Evolutionary conservation across 2,329 filamentous ascomycete genomes (phyloP), one percentile per base, ranked within the genome.

Genomic region (Hymenoscyphus repandus): DNA sequence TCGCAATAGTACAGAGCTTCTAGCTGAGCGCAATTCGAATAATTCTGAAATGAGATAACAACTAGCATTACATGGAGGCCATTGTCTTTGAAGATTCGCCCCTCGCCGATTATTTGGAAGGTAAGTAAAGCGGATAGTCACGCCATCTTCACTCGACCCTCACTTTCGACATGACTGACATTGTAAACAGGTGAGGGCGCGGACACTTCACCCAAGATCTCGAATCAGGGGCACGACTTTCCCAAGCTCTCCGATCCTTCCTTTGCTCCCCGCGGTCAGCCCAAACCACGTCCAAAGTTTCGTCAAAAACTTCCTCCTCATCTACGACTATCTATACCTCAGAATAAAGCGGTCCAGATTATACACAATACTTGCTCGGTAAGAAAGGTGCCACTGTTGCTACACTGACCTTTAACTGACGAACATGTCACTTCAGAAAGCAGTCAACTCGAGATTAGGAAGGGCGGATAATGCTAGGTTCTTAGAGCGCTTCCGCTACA

Each of bases 401-500:
- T 22, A 15, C 53, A 39, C 59, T 27, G 45, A 22, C 31, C 32
- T 51, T 27, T 15, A 17, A 37, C 12, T 37, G 5, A 22, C 45
- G 34, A 41, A 33, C 37, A 41, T 50, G 62, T 20, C 46, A 27
- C 40, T 58, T 34, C 63, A 88, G 85, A 79, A 77, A 61, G 85
- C 80, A 9, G 78, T 91, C 51, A 86, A 86, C 58, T 83, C 85
- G 37, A 79, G 81, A 54, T 78, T 95, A 56, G 85, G 88, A 49
- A 78, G 85, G 58, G 82, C 80, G 60, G 90, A 95, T 61, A 95
- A 91, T 65, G 79, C 85, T 59, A 85, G 84, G 58, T 96, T 96
- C 63, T 77, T 96, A 52, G 91, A 96, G 69, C 87, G 90, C 65
- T 96, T 96, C 64, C 87, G 91, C 57, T 96, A 96, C 70, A 86